Conservation (phyloP, 116 monocot genomes). For the Phalaenopsis hybrid region DNA sequence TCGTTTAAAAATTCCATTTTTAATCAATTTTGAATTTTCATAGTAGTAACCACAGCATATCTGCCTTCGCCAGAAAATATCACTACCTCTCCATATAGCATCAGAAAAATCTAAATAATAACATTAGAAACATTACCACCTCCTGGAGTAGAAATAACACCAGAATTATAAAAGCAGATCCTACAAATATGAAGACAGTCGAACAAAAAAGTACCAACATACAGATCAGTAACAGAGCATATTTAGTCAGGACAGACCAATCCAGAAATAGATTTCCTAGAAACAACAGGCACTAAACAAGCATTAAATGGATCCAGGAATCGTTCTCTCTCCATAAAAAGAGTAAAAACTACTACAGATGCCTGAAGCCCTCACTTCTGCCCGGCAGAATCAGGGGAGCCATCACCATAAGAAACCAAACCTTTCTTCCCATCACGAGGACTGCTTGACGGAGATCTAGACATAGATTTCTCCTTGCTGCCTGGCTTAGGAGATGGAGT, state of each 20-base stretch:
- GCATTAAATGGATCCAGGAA: neutral
- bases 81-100: no score
- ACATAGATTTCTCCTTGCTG: slow-evolving; percentile 55
- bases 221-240: neutral
- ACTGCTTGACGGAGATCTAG: slow-evolving; percentile 54
- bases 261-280: slow-evolving; percentile 1
- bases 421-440: slow-evolving; percentile 45
- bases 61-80: no score
- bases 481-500: slow-evolving; percentile 43
- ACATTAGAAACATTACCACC: neutral
- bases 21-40: no score
- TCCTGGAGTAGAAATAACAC: neutral
- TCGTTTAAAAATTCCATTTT: no score
- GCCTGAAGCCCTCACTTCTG: slow-evolving; percentile 13
- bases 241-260: neutral
- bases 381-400: slow-evolving; percentile 51
- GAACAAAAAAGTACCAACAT: neutral
- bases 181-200: neutral
- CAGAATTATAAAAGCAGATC: neutral
- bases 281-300: neutral
- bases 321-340: neutral
- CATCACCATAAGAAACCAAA: slow-evolving; percentile 91
- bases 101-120: neutral
- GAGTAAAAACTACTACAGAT: neutral
- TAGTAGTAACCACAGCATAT: no score